phyloP scores from a whole-genome alignment of 352 stramenopile species.

The Phytophthora sp. region DNA sequence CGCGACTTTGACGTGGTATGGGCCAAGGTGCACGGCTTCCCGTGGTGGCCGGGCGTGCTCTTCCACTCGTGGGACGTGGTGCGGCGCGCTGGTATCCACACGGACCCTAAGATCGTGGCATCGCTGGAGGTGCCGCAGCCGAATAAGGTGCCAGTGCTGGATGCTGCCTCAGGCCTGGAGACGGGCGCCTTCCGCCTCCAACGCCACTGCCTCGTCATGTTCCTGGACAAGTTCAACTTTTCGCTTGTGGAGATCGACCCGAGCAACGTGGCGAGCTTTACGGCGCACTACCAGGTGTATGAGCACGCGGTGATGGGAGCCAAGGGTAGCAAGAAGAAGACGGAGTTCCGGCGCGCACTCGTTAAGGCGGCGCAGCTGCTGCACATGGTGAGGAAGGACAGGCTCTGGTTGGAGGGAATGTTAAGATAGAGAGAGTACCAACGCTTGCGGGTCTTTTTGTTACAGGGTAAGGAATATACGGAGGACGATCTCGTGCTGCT shows the following conservation, averaged over 20 bases:
- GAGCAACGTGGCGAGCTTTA: conserved; percentile 51
- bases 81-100: conserved; percentile 43
- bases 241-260: conserved; percentile 48
- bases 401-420: not conserved
- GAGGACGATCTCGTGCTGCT: conserved; percentile 46
- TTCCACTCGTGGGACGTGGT: conserved; percentile 73
- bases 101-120: conserved; percentile 42
- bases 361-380: conserved; percentile 45
- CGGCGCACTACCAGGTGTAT: conserved; percentile 53
- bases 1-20: conserved; percentile 81
- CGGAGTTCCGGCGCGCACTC: conserved; percentile 44
- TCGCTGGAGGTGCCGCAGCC: conserved; percentile 48
- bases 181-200: conserved; percentile 31
- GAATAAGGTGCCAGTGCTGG: conserved; percentile 34
- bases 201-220: conserved; percentile 59
- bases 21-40: conserved; percentile 69
- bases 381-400: conserved; percentile 46
- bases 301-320: conserved; percentile 38
- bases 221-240: conserved; percentile 74
- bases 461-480: conserved; percentile 37
- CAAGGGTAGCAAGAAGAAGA: conserved; percentile 34
- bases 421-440: not conserved
- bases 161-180: conserved; percentile 30
- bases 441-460: conserved; percentile 7
- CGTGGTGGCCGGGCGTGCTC: conserved; percentile 83